Evolutionary conservation across 164 flowering plant species (phyloP).

Genomic region (Sextonia rubra): DNA sequence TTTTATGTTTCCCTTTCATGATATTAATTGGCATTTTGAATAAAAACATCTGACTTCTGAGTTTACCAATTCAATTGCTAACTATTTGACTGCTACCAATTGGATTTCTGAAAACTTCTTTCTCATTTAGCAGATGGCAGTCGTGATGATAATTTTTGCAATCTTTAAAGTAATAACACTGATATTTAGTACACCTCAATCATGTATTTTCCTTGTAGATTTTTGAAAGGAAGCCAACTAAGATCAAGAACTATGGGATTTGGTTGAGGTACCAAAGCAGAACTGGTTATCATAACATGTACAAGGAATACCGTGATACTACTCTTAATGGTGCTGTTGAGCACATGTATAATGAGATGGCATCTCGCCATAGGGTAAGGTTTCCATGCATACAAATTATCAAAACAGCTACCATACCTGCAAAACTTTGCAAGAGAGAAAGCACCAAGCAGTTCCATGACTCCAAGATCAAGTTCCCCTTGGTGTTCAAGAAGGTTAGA

Average conservation of each 20-base stretch:
- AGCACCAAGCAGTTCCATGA: slow-evolving; percentile 24
- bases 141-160: neutral
- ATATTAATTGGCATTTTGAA: neutral
- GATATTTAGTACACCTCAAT: neutral
- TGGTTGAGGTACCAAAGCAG: slow-evolving; percentile 30
- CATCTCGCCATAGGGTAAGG: slow-evolving; percentile 30
- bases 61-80: neutral
- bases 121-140: neutral
- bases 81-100: neutral
- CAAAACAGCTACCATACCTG: slow-evolving; percentile 23
- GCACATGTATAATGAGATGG: slow-evolving; percentile 29
- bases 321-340: slow-evolving; percentile 27
- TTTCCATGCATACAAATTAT: slow-evolving; percentile 26
- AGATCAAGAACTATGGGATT: slow-evolving; percentile 24
- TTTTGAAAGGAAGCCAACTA: slow-evolving; percentile 24
- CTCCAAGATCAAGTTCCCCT: slow-evolving; percentile 28
- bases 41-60: neutral
- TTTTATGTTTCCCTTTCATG: neutral
- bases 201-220: slow-evolving; percentile 11
- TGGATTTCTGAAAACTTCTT: neutral
- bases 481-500: slow-evolving; percentile 24
- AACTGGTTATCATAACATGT: slow-evolving; percentile 31
- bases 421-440: slow-evolving; percentile 25
- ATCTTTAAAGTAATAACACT: neutral
- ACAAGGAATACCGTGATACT: slow-evolving; percentile 27